Evolutionary conservation across 306 rosid species (phyloP), one percentile per base, ranked within the genome.

Genomic region (Fragaria nilgerrensis): DNA sequence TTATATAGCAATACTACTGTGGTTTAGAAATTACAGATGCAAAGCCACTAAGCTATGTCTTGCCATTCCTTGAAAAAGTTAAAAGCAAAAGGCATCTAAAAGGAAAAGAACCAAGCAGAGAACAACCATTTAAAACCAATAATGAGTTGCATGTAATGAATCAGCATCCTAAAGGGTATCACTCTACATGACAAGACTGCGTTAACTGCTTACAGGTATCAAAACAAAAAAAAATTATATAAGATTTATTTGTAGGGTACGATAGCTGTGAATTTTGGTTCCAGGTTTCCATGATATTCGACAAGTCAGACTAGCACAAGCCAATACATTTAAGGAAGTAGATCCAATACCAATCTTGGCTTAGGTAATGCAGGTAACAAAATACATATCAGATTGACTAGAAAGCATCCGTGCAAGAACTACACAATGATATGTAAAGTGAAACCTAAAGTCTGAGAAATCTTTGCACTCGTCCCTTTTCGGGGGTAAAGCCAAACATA

Each of bases 111-210:
- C 53, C 15, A 19, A 41, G 15, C 6, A 0, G 58, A n/a, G 6
- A 6, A 56, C 23, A 52, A 32, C 34, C 58, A 14, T 20, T 6
- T 20, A 15, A 56, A 17, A 59, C 22, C 25, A 27, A 34, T 41
- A 58, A 39, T 13, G 66, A n/a, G 48, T 23, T 74, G 67, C 67
- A 45, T 39, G 50, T 36, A 37, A 73, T 9, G 77, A 56, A 37
- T 37, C 67, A 9, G 52, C 27, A 39, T 39, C 14, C 43, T 10
- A 5, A 73, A 39, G 16, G 9, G 39, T 20, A 39, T 14, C 13
- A 52, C 10, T 37, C 37, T 37, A 55, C 50, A 27, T 15, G 12
- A 73, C 16, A 73, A 73, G 34, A 27, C 77, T 27, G 4, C 8
- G 2, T 39, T 37, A 73, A 13, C 62, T 55, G 36, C 77, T 36